Percentiles rank a stretch among this genome's conserved stretches.
phyloP scores from a whole-genome alignment of 345 rosid genomes.

The Excoecaria cochinchinensis region DNA sequence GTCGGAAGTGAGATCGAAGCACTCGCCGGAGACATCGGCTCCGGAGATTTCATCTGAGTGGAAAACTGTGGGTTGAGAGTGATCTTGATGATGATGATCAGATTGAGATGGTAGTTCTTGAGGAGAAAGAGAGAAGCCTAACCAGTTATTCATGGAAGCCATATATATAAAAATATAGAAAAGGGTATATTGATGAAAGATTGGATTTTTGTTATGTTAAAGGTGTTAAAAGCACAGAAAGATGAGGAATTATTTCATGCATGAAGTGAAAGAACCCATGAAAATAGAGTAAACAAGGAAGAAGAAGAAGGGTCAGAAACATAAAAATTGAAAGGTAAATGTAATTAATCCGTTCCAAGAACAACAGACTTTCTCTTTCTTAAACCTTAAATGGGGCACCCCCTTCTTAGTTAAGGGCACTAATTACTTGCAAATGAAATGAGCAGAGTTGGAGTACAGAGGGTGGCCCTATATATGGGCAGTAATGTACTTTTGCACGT shows the following conservation, averaged over 20 bases:
- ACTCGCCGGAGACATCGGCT: constrained; percentile 41
- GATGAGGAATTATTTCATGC: constrained; percentile 23
- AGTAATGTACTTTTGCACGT: constrained; percentile 4
- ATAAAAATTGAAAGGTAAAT: constrained; percentile 11
- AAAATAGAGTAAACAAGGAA: constrained; percentile 8
- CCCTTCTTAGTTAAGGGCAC: constrained; percentile 10
- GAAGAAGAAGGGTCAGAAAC: constrained; percentile 32
- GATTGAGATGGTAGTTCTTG: constrained; percentile 22
- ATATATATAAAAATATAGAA: background rate
- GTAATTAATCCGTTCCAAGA: too few species aligned
- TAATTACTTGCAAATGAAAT: background rate
- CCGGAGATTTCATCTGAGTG: constrained; percentile 23
- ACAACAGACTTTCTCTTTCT: background rate
- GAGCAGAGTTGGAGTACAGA: background rate
- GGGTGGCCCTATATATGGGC: constrained; percentile 4
- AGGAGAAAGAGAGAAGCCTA: constrained; percentile 30
- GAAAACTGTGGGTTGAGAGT: constrained; percentile 26
- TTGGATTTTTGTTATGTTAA: background rate
- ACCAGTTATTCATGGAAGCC: constrained; percentile 33
- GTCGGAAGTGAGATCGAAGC: constrained; percentile 47
- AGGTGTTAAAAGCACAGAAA: background rate
- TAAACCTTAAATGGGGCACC: constrained; percentile 17
- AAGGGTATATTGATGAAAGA: background rate
- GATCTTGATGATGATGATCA: constrained; percentile 15
- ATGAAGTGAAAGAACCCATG: constrained; percentile 17